Conservation (phyloP, 768 basidiomycete genomes). For the Phylloporus rhodoxanthus region DNA sequence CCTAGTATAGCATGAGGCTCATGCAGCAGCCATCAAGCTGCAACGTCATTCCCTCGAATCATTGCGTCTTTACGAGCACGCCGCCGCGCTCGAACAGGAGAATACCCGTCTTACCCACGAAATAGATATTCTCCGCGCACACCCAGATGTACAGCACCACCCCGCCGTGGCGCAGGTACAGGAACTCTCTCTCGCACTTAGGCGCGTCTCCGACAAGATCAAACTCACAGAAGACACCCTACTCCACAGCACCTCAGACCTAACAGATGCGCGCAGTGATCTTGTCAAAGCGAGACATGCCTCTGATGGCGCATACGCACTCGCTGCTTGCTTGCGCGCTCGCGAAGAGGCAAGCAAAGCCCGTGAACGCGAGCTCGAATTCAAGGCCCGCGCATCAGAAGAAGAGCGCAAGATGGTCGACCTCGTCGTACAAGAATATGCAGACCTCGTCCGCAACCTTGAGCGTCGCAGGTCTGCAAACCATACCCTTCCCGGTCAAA, state of each 20-base stretch:
- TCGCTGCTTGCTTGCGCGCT: conserved; percentile 48
- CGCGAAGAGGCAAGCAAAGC: conserved; percentile 48
- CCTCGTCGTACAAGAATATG: conserved; percentile 64
- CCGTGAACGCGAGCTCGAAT: conserved; percentile 45
- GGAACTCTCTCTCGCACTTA: conserved; percentile 62
- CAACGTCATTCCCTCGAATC: conserved; percentile 56
- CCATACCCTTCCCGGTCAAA: neutral
- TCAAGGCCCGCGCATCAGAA: conserved; percentile 42
- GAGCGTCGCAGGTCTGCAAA: conserved; percentile 41
- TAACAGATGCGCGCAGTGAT: conserved; percentile 41
- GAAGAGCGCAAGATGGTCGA: conserved; percentile 60
- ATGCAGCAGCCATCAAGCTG: conserved; percentile 57
- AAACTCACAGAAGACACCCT: conserved; percentile 54
- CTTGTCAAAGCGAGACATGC: conserved; percentile 36
- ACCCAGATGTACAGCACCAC: conserved; percentile 41
- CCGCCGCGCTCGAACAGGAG: conserved; percentile 45
- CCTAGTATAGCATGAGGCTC: conserved; percentile 56
- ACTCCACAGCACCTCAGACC: conserved; percentile 42
- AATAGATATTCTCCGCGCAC: conserved; percentile 46
- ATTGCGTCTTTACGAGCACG: conserved; percentile 23
- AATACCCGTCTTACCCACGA: conserved; percentile 55
- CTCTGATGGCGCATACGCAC: conserved; percentile 48
- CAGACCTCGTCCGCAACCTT: conserved; percentile 62
- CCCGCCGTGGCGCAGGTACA: conserved; percentile 36
- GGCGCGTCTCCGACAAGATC: conserved; percentile 65